Percentiles rank a stretch among this genome's conserved stretches.
Evolutionary conservation across 495 filamentous ascomycete genomes (phyloP).

Genomic region (Hypoxylon rickii): DNA sequence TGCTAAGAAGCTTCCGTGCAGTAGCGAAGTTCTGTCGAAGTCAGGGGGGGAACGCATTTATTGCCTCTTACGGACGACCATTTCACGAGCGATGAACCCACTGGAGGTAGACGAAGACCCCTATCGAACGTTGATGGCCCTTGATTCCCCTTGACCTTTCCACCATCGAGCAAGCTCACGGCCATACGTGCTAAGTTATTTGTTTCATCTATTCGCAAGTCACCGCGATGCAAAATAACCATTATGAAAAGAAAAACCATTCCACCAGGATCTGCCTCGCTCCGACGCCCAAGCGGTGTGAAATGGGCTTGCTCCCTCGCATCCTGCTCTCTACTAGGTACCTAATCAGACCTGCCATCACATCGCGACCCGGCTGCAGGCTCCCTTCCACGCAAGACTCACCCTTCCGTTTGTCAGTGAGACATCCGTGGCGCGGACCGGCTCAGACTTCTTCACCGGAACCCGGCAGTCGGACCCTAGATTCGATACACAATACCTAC

Average conservation of each 20-base stretch:
- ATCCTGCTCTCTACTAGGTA: slow-evolving; percentile 8
- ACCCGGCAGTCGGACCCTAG: slow-evolving; percentile 14
- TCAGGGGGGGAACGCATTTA: slow-evolving; percentile 4
- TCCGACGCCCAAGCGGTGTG: slow-evolving; percentile 22
- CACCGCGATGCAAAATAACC: slow-evolving; percentile 15
- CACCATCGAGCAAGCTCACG: not conserved
- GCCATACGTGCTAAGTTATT: not conserved
- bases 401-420: slow-evolving; percentile 20
- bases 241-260: not conserved
- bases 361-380: slow-evolving; percentile 28
- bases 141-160: not conserved
- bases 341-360: slow-evolving; percentile 25
- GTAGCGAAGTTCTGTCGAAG: slow-evolving; percentile 25
- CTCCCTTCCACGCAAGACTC: slow-evolving; percentile 20
- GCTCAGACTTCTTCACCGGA: slow-evolving; percentile 17
- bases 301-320: slow-evolving; percentile 29
- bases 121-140: not conserved
- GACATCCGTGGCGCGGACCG: slow-evolving; percentile 31
- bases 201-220: slow-evolving; percentile 13
- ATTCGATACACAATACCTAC: not conserved
- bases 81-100: not conserved
- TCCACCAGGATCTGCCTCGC: slow-evolving; percentile 3
- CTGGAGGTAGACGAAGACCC: not conserved
- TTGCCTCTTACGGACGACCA: not conserved
- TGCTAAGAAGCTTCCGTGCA: slow-evolving; percentile 31